These are phyloP conservation scores for Lentithecium fluviatile DNA, from an alignment of 495 filamentous ascomycete genomes.

Conservation along the genomic window DNA sequence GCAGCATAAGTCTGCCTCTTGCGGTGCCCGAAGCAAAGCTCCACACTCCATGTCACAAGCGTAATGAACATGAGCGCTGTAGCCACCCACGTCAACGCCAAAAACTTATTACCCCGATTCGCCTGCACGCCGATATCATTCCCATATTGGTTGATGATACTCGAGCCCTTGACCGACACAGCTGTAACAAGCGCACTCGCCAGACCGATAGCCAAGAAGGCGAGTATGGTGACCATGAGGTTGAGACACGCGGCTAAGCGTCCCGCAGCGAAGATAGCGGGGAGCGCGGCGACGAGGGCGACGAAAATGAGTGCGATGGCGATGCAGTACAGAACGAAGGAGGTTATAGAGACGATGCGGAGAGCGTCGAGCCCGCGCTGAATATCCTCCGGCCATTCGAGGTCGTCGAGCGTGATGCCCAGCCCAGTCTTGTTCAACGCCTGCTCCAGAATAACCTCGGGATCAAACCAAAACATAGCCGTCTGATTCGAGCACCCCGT, in stretches of 20 bases:
- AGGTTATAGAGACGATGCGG: slow-evolving; percentile 44
- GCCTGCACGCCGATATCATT: slow-evolving; percentile 55
- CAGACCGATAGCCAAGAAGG: slow-evolving; percentile 53
- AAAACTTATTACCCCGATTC: slow-evolving; percentile 54
- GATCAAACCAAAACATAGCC: slow-evolving; percentile 59
- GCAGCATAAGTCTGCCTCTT: slow-evolving; percentile 5
- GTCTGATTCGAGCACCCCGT: slow-evolving; percentile 62
- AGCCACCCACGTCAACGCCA: slow-evolving; percentile 62
- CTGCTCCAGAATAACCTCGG: slow-evolving; percentile 57
- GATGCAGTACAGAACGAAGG: slow-evolving; percentile 66
- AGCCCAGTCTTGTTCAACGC: slow-evolving; percentile 46
- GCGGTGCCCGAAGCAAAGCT: slow-evolving; percentile 32
- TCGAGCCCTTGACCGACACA: slow-evolving; percentile 56
- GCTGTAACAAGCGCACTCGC: slow-evolving; percentile 65
- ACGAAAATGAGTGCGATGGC: slow-evolving; percentile 58
- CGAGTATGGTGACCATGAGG: slow-evolving; percentile 47
- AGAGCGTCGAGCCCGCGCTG: slow-evolving; percentile 58
- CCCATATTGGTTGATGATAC: slow-evolving; percentile 60
- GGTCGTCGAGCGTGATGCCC: slow-evolving; percentile 54
- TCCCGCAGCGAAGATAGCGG: slow-evolving; percentile 45
- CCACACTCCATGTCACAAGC: slow-evolving; percentile 43
- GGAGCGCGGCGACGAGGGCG: slow-evolving; percentile 52
- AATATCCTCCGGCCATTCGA: slow-evolving; percentile 64
- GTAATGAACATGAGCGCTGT: slow-evolving; percentile 52
- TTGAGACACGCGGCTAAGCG: slow-evolving; percentile 46